Percentiles rank a stretch among this genome's conserved stretches.
Evolutionary conservation across 352 stramenopile genomes (phyloP).

Genomic region (Phytophthora rubi): DNA sequence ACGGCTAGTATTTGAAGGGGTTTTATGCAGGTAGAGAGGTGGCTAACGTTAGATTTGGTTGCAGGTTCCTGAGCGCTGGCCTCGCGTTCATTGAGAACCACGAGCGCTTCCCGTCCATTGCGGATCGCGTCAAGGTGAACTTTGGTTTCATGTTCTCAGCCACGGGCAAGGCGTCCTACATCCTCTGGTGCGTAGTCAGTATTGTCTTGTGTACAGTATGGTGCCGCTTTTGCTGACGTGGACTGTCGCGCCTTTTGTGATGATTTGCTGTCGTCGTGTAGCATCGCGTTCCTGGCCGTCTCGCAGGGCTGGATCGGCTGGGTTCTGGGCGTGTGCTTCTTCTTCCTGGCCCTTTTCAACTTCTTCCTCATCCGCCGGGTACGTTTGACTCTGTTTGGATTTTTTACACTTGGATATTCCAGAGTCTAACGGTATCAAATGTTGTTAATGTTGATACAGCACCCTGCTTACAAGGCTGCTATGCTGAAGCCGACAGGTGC

Average conservation of each 20-base stretch:
- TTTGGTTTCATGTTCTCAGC: constrained; percentile 91
- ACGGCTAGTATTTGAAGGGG: constrained; percentile 11
- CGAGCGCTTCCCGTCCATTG: constrained; percentile 78
- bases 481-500: constrained; percentile 67
- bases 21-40: background rate
- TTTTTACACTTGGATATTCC: constrained; percentile 9
- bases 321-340: constrained; percentile 76
- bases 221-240: constrained; percentile 10
- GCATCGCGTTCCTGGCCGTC: constrained; percentile 83
- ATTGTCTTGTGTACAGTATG: background rate
- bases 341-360: constrained; percentile 83
- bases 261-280: constrained; percentile 26
- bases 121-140: constrained; percentile 85
- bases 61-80: constrained; percentile 61
- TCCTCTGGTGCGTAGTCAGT: constrained; percentile 65
- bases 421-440: constrained; percentile 7
- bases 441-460: constrained; percentile 37
- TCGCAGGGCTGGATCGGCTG: constrained; percentile 84
- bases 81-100: constrained; percentile 88
- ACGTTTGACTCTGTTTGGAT: constrained; percentile 33
- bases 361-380: constrained; percentile 89
- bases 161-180: constrained; percentile 83
- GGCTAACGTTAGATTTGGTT: background rate
- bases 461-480: constrained; percentile 78
- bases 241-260: background rate